Base-by-base conservation (phyloP, 257 asterid genomes). In the Ilex aquifolium region DNA sequence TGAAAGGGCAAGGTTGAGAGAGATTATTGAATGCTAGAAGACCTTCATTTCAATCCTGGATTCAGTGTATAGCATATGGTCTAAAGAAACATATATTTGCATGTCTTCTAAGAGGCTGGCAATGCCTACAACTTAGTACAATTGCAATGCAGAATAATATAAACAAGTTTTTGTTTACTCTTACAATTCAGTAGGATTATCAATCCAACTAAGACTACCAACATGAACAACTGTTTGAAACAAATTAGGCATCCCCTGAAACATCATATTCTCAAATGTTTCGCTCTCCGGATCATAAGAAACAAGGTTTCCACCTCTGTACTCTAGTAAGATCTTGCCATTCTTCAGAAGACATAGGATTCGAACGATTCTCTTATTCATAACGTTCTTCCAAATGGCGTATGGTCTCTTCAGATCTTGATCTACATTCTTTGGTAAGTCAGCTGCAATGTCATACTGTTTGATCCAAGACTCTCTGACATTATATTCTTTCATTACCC, bases 261-360 rank as follows among this genome's bases (percentile, higher is more conserved):
- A 65, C 17, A 13, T 9, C 14, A 78, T 2, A 10, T 56, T 65
- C 68, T 36, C 66, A 50, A 76, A 76, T 3, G 15, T 63, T 36
- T 64, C 53, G 0, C 15, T 27, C 0, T 39, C 4, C 39, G 61
- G 62, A 60, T 77, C 65, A 62, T 76, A 82, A 31, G 67, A 67
- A 61, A 77, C 71, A 46, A 82, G 51, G 17, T 69, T 61, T 13
- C 74, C 79, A 53, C 77, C 79, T 53, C 57, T 69, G 14, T 66
- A 69, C 67, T 74, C 80, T 44, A 74, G 39, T 66, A 79, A 53
- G 75, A 80, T 59, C 36, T 77, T 73, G 7, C 82, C 85, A 59
- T 65, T 71, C 66, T 74, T 44, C 50, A 64, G 13, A 3, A 61
- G 65, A 54, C 76, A 75, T 32, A 75, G 3, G 21, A 73, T 56